phyloP scores from a whole-genome alignment of 2,329 filamentous ascomycete genomes.

The Ceratocystis albifundus region DNA sequence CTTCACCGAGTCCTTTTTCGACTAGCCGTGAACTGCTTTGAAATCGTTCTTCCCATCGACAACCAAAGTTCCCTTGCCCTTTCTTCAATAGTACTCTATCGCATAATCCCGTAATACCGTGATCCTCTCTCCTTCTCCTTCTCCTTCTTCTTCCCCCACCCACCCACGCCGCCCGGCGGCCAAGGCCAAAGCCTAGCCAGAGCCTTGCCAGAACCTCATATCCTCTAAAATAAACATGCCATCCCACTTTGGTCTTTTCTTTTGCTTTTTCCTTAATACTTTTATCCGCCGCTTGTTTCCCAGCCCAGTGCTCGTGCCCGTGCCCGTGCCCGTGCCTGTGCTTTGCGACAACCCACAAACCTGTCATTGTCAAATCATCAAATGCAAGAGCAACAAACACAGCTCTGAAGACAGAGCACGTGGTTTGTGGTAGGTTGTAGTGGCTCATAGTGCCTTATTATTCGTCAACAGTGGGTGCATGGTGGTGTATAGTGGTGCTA shows the following conservation, averaged over 20 bases:
- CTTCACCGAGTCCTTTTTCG: neutral
- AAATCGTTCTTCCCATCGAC: neutral
- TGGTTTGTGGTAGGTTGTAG: no score
- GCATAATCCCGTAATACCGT: no score
- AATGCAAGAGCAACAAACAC: slow-evolving; percentile 32
- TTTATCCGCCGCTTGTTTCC: neutral
- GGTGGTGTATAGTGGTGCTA: no score
- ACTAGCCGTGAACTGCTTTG: neutral
- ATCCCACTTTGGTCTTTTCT: slow-evolving; percentile 40
- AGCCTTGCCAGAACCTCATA: slow-evolving; percentile 33
- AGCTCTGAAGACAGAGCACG: neutral
- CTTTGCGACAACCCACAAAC: neutral
- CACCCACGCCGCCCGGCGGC: slow-evolving; percentile 38
- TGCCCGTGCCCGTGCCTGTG: neutral
- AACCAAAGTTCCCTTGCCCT: no score
- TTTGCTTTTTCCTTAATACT: slow-evolving; percentile 28
- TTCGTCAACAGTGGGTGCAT: no score
- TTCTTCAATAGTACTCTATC: no score
- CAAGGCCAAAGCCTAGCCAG: no score
- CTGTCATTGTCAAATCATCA: slow-evolving; percentile 26
- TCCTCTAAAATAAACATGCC: slow-evolving; percentile 43
- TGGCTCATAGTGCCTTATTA: no score
- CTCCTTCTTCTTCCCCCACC: neutral
- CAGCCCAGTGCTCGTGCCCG: neutral
- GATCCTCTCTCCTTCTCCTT: neutral